phyloP scores from a whole-genome alignment of 768 basidiomycete genomes.

The Hypholoma fasciculare region DNA sequence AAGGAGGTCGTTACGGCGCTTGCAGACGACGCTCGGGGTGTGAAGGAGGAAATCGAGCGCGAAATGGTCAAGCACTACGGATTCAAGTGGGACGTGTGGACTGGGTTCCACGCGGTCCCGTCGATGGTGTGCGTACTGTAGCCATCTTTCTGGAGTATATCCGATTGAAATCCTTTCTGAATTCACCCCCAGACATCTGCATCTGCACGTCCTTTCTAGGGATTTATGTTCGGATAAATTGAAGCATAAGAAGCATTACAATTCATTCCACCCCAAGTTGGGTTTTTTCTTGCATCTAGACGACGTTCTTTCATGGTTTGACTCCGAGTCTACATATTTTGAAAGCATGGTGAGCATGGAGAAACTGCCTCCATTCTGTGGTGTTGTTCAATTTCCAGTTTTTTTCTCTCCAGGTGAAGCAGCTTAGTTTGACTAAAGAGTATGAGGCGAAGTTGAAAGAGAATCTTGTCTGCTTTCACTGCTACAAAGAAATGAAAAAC shows the following conservation, averaged over 20 bases:
- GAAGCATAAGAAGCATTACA: constrained; percentile 91
- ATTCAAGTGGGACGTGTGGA: constrained; percentile 76
- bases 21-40: constrained; percentile 52
- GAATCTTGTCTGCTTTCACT: constrained; percentile 68
- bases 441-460: constrained; percentile 73
- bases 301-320: constrained; percentile 83
- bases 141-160: background rate
- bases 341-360: constrained; percentile 14
- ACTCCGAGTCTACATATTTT: constrained; percentile 58
- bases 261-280: constrained; percentile 82
- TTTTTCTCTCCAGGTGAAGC: constrained; percentile 44
- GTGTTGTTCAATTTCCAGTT: background rate
- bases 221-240: constrained; percentile 70
- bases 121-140: constrained; percentile 74
- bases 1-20: constrained; percentile 54
- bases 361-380: background rate
- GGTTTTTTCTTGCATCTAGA: constrained; percentile 83
- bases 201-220: constrained; percentile 83
- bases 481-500: constrained; percentile 60
- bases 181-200: constrained; percentile 58
- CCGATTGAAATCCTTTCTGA: background rate
- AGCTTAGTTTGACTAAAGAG: constrained; percentile 41
- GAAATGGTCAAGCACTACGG: constrained; percentile 81
- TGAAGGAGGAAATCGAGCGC: constrained; percentile 63
- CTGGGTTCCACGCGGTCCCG: constrained; percentile 83